These are phyloP conservation scores for Aspergillus baeticus DNA, from an alignment of 495 filamentous ascomycete genomes.

Conservation along the genomic window DNA sequence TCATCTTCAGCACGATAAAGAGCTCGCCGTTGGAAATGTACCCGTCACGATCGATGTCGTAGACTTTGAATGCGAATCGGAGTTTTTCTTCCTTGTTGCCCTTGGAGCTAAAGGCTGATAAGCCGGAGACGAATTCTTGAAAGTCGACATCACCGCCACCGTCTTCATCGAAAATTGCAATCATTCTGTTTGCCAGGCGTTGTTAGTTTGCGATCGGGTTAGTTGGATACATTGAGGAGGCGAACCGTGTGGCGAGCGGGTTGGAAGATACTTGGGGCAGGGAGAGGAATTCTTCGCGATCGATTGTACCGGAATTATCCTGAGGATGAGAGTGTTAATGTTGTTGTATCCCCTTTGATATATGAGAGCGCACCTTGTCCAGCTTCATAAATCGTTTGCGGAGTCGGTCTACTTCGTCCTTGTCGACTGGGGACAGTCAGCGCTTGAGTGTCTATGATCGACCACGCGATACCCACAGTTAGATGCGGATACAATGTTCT, in stretches of 20 bases:
- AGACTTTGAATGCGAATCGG: slow-evolving; percentile 97
- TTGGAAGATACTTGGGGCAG: slow-evolving; percentile 98
- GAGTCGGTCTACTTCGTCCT: slow-evolving; percentile 92
- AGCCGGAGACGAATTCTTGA: slow-evolving; percentile 95
- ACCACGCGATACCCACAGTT: slow-evolving; percentile 67
- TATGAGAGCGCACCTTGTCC: slow-evolving; percentile 72
- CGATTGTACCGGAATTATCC: slow-evolving; percentile 97
- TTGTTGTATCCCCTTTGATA: slow-evolving; percentile 2
- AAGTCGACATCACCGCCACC: slow-evolving; percentile 98
- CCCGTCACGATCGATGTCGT: slow-evolving; percentile 98
- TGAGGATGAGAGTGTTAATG: slow-evolving; percentile 30
- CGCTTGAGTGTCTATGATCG: neutral
- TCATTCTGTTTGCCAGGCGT: slow-evolving; percentile 64
- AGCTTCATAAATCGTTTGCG: slow-evolving; percentile 99
- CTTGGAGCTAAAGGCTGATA: slow-evolving; percentile 94
- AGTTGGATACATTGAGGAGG: neutral
- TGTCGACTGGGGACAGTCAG: slow-evolving; percentile 66
- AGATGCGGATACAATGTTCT: slow-evolving; percentile 91
- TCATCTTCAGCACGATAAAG: slow-evolving; percentile 99
- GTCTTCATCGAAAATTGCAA: slow-evolving; percentile 99
- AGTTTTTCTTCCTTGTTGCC: slow-evolving; percentile 99
- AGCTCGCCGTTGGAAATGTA: slow-evolving; percentile 99
- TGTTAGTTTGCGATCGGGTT: slow-evolving; percentile 3
- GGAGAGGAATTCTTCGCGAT: slow-evolving; percentile 97
- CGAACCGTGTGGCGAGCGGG: slow-evolving; percentile 87